Conservation (phyloP, 306 rosid genomes). For the Corylus avellana region DNA sequence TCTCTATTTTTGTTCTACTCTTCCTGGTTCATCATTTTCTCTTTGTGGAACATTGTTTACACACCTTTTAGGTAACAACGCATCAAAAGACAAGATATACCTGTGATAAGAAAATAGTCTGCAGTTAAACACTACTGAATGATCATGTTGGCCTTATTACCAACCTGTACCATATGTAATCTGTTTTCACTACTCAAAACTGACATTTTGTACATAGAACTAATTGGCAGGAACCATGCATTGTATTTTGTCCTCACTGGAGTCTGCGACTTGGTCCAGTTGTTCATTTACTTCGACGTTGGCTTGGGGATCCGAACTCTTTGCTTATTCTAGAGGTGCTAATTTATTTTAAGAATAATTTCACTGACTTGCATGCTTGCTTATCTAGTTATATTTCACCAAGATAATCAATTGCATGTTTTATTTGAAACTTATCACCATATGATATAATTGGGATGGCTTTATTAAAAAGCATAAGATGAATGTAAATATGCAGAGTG, state of each 20-base stretch:
- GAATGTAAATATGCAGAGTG: constrained; percentile 47
- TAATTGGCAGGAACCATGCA: constrained; percentile 86
- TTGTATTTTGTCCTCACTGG: constrained; percentile 86
- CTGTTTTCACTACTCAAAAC: constrained; percentile 11
- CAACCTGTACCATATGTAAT: neutral
- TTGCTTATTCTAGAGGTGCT: constrained; percentile 83
- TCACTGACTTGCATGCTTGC: constrained; percentile 4
- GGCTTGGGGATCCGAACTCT: constrained; percentile 77
- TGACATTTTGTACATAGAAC: constrained; percentile 47
- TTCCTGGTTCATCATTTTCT: constrained; percentile 2
- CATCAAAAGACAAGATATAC: neutral
- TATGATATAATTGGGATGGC: constrained; percentile 3
- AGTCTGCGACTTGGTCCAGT: constrained; percentile 84
- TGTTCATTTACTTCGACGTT: constrained; percentile 75
- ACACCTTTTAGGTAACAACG: neutral
- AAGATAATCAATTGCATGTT: constrained; percentile 1
- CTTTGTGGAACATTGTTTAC: neutral
- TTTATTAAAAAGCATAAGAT: constrained; percentile 13
- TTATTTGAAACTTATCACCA: constrained; percentile 17
- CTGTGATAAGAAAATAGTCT: neutral
- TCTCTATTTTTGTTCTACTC: neutral
- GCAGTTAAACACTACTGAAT: neutral
- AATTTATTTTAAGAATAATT: constrained; percentile 7
- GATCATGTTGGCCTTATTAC: neutral
- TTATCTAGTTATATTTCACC: neutral